phyloP scores from a whole-genome alignment of 164 flowering plant species.

The Nymphaea colorata region DNA sequence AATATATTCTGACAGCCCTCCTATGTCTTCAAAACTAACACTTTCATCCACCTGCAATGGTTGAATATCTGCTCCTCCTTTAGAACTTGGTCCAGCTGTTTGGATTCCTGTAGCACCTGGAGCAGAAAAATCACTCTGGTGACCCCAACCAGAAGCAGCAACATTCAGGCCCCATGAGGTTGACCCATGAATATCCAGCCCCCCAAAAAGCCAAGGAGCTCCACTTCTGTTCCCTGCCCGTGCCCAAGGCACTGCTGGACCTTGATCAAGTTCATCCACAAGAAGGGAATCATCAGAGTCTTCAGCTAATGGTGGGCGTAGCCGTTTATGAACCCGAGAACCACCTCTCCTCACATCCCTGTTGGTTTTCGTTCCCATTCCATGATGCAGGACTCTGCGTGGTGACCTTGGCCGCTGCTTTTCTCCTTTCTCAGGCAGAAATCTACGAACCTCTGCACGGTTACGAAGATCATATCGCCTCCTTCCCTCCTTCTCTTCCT shows the following conservation, averaged over 20 bases:
- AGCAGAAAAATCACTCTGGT: slow-evolving; percentile 71
- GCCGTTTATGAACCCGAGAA: slow-evolving; percentile 85
- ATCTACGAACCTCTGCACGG: slow-evolving; percentile 87
- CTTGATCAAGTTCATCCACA: slow-evolving; percentile 98
- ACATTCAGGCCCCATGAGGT: slow-evolving; percentile 81
- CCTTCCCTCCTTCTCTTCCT: slow-evolving; percentile 79
- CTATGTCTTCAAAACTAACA: slow-evolving; percentile 93
- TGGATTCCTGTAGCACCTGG: slow-evolving; percentile 65
- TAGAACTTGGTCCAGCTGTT: slow-evolving; percentile 99
- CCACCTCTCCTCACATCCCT: slow-evolving; percentile 89
- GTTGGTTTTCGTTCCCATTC: slow-evolving; percentile 69
- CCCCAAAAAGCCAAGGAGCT: slow-evolving; percentile 90
- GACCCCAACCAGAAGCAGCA: slow-evolving; percentile 99
- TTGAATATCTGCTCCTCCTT: slow-evolving; percentile 99
- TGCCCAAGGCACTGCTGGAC: slow-evolving; percentile 82
- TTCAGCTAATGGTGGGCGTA: slow-evolving; percentile 59
- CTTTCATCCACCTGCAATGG: slow-evolving; percentile 93
- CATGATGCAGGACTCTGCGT: slow-evolving; percentile 81
- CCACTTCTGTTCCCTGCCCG: slow-evolving; percentile 84
- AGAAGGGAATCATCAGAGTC: slow-evolving; percentile 99
- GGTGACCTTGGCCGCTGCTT: slow-evolving; percentile 84
- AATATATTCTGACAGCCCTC: slow-evolving; percentile 91
- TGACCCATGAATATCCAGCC: slow-evolving; percentile 80
- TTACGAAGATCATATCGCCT: slow-evolving; percentile 93
- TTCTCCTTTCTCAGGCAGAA: slow-evolving; percentile 39